phyloP scores from a whole-genome alignment of 495 filamentous ascomycete species.

The Penicillium waksmanii region DNA sequence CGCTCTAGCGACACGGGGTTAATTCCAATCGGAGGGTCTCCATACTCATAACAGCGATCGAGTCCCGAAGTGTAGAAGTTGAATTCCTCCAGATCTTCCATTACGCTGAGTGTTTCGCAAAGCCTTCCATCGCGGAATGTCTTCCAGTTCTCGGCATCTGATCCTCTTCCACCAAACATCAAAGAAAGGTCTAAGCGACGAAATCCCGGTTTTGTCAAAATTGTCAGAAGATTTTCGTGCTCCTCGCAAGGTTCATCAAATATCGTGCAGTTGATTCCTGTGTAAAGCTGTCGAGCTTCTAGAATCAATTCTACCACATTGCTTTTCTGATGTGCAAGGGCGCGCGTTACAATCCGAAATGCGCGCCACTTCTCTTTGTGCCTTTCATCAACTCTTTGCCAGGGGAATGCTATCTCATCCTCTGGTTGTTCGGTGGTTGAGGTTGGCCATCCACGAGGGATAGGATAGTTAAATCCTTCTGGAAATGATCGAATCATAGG shows the following conservation, averaged over 20 bases:
- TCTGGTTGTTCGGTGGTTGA: background rate
- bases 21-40: background rate
- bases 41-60: slow-evolving; percentile 3
- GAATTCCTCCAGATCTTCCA: slow-evolving; percentile 8
- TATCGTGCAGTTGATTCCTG: slow-evolving; percentile 19
- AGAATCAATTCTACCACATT: slow-evolving; percentile 18
- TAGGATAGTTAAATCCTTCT: slow-evolving; percentile 26
- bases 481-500: slow-evolving; percentile 31
- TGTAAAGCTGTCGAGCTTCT: slow-evolving; percentile 15
- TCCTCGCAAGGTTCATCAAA: slow-evolving; percentile 22
- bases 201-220: slow-evolving; percentile 13
- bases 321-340: slow-evolving; percentile 13
- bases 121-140: slow-evolving; percentile 12
- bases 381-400: slow-evolving; percentile 10
- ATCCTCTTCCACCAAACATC: slow-evolving; percentile 3
- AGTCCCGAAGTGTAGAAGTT: slow-evolving; percentile 11
- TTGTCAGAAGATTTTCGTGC: slow-evolving; percentile 11
- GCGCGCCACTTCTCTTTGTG: slow-evolving; percentile 18
- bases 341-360: slow-evolving; percentile 13
- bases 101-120: slow-evolving; percentile 5
- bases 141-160: slow-evolving; percentile 13
- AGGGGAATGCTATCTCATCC: slow-evolving; percentile 9
- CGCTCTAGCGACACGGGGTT: slow-evolving; percentile 5
- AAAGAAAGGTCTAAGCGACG: slow-evolving; percentile 14
- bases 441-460: slow-evolving; percentile 25